Conservation (phyloP, 345 rosid genomes). For the Populus simonii region DNA sequence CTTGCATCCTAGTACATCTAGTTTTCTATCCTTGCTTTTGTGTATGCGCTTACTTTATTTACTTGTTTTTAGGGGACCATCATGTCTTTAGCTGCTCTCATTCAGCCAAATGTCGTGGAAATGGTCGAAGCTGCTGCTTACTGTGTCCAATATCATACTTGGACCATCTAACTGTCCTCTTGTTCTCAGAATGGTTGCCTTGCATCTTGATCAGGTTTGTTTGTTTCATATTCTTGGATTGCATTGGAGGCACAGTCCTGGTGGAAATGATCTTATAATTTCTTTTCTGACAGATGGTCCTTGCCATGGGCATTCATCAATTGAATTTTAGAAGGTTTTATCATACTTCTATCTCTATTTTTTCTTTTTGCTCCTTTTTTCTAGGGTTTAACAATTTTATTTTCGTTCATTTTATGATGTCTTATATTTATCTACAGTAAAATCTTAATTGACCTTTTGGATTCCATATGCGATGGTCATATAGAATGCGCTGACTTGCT, state of each 20-base stretch:
- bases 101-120: constrained; percentile 59
- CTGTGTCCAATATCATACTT: constrained; percentile 85
- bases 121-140: constrained; percentile 94
- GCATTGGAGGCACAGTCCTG: constrained; percentile 11
- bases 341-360: too few species aligned
- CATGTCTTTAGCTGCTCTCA: constrained; percentile 86
- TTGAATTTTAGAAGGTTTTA: constrained; percentile 81
- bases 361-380: neutral
- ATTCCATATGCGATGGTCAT: constrained; percentile 61
- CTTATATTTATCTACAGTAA: constrained; percentile 43
- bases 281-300: constrained; percentile 50
- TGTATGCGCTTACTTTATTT: constrained; percentile 6
- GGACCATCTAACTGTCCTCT: constrained; percentile 74
- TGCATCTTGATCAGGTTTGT: constrained; percentile 88
- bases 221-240: constrained; percentile 14
- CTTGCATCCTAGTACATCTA: neutral
- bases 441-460: constrained; percentile 58
- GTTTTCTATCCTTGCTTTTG: neutral
- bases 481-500: constrained; percentile 71
- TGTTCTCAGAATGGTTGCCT: constrained; percentile 71
- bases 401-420: constrained; percentile 5
- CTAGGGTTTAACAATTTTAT: neutral
- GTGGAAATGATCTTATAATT: constrained; percentile 6
- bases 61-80: constrained; percentile 64
- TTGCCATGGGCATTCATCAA: constrained; percentile 81